Percentiles rank a stretch among this genome's conserved stretches.
These are phyloP conservation scores for Stagonosporopsis tanaceti DNA, from an alignment of 2,329 filamentous ascomycete genomes.

Conservation along the genomic window DNA sequence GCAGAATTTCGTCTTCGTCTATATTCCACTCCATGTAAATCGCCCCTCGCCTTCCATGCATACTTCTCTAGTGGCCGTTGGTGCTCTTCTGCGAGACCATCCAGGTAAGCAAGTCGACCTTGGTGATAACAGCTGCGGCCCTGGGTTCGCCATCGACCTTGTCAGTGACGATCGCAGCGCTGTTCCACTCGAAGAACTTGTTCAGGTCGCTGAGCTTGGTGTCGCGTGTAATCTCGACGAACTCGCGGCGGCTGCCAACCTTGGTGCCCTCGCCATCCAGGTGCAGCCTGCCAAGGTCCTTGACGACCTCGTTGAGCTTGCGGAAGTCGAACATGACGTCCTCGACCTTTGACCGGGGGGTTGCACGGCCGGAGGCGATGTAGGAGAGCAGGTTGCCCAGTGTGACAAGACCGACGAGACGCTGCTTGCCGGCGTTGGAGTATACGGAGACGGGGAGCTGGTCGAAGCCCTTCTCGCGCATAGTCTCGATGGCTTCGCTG, in stretches of 20 bases:
- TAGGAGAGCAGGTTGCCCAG: constrained; percentile 93
- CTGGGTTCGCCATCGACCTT: constrained; percentile 68
- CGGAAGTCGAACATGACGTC: constrained; percentile 98
- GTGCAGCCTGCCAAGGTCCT: constrained; percentile 65
- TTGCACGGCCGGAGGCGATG: constrained; percentile 83
- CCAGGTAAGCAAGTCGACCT: constrained; percentile 94
- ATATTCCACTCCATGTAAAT: background rate
- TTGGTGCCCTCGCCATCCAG: constrained; percentile 35
- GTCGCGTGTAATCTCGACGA: constrained; percentile 92
- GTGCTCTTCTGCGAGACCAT: constrained; percentile 65
- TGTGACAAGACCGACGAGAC: constrained; percentile 90
- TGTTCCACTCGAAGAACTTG: constrained; percentile 98
- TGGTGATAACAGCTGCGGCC: constrained; percentile 90
- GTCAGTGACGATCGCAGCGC: constrained; percentile 92
- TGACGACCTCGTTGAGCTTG: constrained; percentile 85
- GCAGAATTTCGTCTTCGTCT: background rate
- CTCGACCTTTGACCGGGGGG: constrained; percentile 74
- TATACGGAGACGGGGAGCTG: constrained; percentile 83
- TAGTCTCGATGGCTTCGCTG: constrained; percentile 91
- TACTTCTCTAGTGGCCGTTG: constrained; percentile 8
- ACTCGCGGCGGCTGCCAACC: constrained; percentile 65
- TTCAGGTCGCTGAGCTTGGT: constrained; percentile 84
- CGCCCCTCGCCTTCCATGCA: background rate
- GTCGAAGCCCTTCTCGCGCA: constrained; percentile 98
- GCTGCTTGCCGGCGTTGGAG: constrained; percentile 66